Evolutionary conservation across 31 red algal species (phyloP), one percentile per base, ranked within the genome.

Genomic region (Porphyra umbilicalis): DNA sequence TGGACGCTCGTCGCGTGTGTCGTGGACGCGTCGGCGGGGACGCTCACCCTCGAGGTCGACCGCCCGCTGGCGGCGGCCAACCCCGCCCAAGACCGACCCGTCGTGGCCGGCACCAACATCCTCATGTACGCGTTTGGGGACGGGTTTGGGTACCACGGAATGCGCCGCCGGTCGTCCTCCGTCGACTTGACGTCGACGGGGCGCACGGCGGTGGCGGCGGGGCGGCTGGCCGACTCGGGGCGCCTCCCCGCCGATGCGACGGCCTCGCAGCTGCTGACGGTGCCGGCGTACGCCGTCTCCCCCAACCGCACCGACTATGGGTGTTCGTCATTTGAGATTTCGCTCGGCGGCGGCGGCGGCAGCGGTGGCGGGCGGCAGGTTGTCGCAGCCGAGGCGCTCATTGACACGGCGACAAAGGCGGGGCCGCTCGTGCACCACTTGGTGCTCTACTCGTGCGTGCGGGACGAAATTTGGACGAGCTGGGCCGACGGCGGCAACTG

Each of bases 101-200:
- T 92, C 38, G 76, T 79, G 33, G 42, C 81, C 0, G 90, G 90
- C 34, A n/a, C 33, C 33, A 84, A 88, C 37, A 81, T 68, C 44
- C 40, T 92, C 20, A 88, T 92, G 78, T 82, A 92, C 83, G 90
- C 90, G n/a, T 92, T 88, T 76, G 90, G 90, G 0, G 35, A 40
- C 38, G 57, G 38, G 9, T 92, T 92, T 67, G 44, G 38, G 6
- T 92, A 92, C 39, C 90, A 92, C 77, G 82, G 77, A 10, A 42
- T 34, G 14, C 42, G 76, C 39, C 32, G 90, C n/a, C 75, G 81
- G 20, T 80, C 84, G 35, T 84, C 39, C 9, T 33, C 34, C 32
- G 37, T 92, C 8, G 77, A 76, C 37, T 75, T 92, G 18, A 88
- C 57, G 25, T 0, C 2, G 20, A n/a, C 57, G 18, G 57, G 57